Percentiles rank a stretch among this genome's conserved stretches.
Evolutionary conservation across 495 filamentous ascomycete species (phyloP).

Genomic region (Daldinia concentrica): DNA sequence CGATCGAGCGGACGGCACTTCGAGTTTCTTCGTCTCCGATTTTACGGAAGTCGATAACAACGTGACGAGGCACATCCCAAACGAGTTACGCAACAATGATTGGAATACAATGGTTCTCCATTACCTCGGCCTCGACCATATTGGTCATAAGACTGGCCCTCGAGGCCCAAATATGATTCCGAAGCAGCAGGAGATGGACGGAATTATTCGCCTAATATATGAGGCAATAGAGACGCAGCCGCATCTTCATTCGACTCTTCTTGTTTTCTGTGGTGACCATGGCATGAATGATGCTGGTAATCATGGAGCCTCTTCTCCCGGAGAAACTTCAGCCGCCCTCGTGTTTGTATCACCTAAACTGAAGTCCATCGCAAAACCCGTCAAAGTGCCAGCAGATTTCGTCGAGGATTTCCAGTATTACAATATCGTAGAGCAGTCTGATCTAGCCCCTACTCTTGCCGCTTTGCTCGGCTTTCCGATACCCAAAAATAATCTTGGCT

Average conservation of each 20-base stretch:
- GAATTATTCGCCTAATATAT: conserved; percentile 78
- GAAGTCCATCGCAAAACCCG: conserved; percentile 59
- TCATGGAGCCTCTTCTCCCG: conserved; percentile 90
- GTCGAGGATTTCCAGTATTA: conserved; percentile 81
- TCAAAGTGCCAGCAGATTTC: conserved; percentile 55
- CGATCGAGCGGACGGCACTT: conserved; percentile 85
- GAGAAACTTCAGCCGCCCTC: conserved; percentile 92
- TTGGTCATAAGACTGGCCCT: conserved; percentile 96
- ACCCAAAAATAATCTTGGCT: conserved; percentile 90
- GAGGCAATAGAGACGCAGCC: conserved; percentile 71
- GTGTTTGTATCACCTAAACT: conserved; percentile 93
- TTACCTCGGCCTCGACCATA: conserved; percentile 96
- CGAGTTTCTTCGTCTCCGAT: conserved; percentile 98
- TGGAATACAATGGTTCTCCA: conserved; percentile 96
- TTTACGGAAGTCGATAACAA: conserved; percentile 98
- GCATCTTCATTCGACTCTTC: conserved; percentile 79
- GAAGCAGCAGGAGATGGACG: conserved; percentile 96
- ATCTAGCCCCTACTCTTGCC: conserved; percentile 90
- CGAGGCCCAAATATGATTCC: conserved; percentile 87
- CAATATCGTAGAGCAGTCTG: conserved; percentile 84
- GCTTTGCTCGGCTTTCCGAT: conserved; percentile 87
- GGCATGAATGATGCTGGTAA: conserved; percentile 99
- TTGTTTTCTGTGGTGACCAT: conserved; percentile 92
- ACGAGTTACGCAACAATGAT: conserved; percentile 77
- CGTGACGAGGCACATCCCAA: conserved; percentile 87